These are phyloP conservation scores for Cryptococcus wingfieldii DNA, from an alignment of 1,284 basidiomycete species.

Conservation along the genomic window DNA sequence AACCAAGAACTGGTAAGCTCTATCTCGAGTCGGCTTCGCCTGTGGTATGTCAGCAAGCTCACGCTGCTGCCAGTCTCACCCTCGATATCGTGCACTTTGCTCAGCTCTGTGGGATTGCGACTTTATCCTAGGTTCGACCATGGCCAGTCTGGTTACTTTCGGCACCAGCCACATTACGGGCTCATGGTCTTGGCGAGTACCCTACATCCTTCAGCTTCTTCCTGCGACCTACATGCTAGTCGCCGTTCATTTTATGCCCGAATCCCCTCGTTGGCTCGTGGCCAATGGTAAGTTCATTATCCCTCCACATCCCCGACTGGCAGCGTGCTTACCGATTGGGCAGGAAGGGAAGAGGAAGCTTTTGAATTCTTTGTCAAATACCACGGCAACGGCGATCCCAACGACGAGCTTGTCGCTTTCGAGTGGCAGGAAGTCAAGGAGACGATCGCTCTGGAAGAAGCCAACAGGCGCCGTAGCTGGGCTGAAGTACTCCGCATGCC, in stretches of 20 bases:
- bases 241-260: conserved; percentile 21
- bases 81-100: conserved; percentile 8
- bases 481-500: conserved; percentile 7
- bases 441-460: conserved; percentile 62
- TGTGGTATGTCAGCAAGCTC: background rate
- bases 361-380: conserved; percentile 68
- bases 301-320: too few relatives aligned
- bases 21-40: background rate
- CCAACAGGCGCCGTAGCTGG: conserved; percentile 4
- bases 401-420: conserved; percentile 61
- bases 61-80: conserved; percentile 7
- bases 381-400: conserved; percentile 62
- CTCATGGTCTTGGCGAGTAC: conserved; percentile 19
- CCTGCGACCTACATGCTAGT: conserved; percentile 13
- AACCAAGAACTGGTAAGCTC: conserved; percentile 16
- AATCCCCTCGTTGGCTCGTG: conserved; percentile 28
- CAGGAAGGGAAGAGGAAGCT: conserved; percentile 57
- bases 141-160: conserved; percentile 24
- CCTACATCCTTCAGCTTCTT: conserved; percentile 14
- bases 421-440: conserved; percentile 70
- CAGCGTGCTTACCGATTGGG: background rate
- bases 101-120: conserved; percentile 14
- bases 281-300: conserved; percentile 8
- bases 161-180: conserved; percentile 19
- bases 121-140: conserved; percentile 8